Evolutionary conservation across 2,329 filamentous ascomycete species (phyloP).

Genomic region (Parastagonospora avenae): DNA sequence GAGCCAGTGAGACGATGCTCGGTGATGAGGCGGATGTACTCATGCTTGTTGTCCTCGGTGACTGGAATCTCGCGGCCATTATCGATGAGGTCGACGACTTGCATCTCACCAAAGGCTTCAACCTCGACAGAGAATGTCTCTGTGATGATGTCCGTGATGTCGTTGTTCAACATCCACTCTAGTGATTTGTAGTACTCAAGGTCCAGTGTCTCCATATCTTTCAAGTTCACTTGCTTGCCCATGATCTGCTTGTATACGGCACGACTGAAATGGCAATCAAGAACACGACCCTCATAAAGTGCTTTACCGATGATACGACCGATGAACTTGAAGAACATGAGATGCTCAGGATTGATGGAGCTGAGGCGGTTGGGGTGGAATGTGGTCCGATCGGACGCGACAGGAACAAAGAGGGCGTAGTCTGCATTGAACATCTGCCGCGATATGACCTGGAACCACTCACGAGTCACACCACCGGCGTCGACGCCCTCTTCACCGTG

Average conservation of each 20-base stretch:
- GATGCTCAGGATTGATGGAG: slow-evolving; percentile 90
- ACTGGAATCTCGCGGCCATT: slow-evolving; percentile 91
- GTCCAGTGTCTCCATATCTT: slow-evolving; percentile 99
- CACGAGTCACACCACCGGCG: slow-evolving; percentile 93
- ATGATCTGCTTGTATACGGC: slow-evolving; percentile 98
- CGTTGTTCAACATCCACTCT: slow-evolving; percentile 97
- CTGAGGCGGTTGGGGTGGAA: slow-evolving; percentile 98
- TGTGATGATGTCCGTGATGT: slow-evolving; percentile 96
- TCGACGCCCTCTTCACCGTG: slow-evolving; percentile 97
- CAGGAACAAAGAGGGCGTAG: slow-evolving; percentile 94
- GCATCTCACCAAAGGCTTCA: slow-evolving; percentile 89
- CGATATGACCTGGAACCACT: slow-evolving; percentile 98
- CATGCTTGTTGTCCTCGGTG: slow-evolving; percentile 97
- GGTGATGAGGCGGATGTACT: slow-evolving; percentile 92
- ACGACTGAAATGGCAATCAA: slow-evolving; percentile 98
- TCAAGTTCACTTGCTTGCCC: slow-evolving; percentile 92
- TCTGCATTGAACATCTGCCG: slow-evolving; percentile 99
- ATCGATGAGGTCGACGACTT: slow-evolving; percentile 82
- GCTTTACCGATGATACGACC: slow-evolving; percentile 98
- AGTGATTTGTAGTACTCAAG: slow-evolving; percentile 99
- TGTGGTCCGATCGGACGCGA: slow-evolving; percentile 95
- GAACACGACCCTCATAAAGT: slow-evolving; percentile 90
- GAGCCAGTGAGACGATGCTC: slow-evolving; percentile 92
- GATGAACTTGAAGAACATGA: slow-evolving; percentile 99
- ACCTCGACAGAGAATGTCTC: slow-evolving; percentile 95